Evolutionary conservation across 2,329 filamentous ascomycete genomes (phyloP).

Genomic region (Sarocladiaceae sp.): DNA sequence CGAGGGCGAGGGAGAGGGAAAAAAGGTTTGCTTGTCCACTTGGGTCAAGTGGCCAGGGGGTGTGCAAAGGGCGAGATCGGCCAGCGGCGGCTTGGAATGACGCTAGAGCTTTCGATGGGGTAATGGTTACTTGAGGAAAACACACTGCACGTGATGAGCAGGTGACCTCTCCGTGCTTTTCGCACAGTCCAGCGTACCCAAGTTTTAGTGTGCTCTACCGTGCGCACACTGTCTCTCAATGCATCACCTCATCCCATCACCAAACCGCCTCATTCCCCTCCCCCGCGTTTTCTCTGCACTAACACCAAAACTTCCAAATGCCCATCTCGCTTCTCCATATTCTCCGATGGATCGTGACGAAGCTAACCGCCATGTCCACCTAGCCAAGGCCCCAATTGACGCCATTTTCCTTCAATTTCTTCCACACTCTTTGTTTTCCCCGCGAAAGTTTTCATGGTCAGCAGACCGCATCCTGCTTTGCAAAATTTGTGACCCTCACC

Average conservation of each 20-base stretch:
- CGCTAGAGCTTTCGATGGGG: slow-evolving; percentile 12
- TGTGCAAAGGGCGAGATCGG: neutral
- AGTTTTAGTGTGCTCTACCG: neutral
- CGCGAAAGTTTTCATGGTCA: slow-evolving; percentile 5
- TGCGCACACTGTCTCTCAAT: neutral
- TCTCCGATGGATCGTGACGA: slow-evolving; percentile 5
- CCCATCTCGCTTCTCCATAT: neutral
- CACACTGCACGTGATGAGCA: slow-evolving; percentile 1
- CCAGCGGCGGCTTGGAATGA: neutral
- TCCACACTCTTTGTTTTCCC: neutral
- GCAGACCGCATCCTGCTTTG: neutral
- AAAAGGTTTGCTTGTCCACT: neutral
- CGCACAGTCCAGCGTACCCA: neutral
- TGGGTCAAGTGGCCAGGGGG: neutral
- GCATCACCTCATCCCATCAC: slow-evolving; percentile 9
- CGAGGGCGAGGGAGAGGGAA: too few species aligned
- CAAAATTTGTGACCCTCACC: neutral
- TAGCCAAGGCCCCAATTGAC: too few species aligned
- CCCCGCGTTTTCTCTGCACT: slow-evolving; percentile 1
- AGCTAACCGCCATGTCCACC: too few species aligned
- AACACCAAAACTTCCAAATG: neutral
- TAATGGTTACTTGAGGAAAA: slow-evolving; percentile 13
- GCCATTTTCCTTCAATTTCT: neutral
- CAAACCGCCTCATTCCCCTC: slow-evolving; percentile 9
- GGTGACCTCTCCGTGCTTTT: slow-evolving; percentile 9